Base-by-base conservation (phyloP, 2,329 filamentous ascomycete species). In the Cryphonectria carpinicola region DNA sequence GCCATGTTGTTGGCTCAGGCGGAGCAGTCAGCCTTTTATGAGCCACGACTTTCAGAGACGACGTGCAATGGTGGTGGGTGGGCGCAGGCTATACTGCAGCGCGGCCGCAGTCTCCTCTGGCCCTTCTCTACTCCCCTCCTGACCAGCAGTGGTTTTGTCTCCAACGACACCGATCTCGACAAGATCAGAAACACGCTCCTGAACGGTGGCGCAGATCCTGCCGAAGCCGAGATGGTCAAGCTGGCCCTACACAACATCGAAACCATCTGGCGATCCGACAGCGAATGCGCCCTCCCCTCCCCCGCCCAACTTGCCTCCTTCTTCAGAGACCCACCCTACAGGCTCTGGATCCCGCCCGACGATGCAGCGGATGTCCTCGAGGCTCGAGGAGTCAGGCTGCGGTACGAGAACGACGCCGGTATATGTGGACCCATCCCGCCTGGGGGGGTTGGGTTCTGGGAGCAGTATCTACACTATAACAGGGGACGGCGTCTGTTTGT, bases 381-480 rank as follows among this genome's bases (percentile, higher is more conserved):
- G 25, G 25, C 19, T 13, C 54, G 54, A 56, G 54, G 54, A 14
- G 54, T 56, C 54, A 56, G 28, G 25, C 54, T 56, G 4, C 25
- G 28, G 1, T 28, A 56, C 25, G 25, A 56, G n/a, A 56, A 56
- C 28, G 11, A 19, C 2, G 54, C 54, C 4, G 54, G 32, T 32
- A 32, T 56, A 4, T 25, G 32, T 7, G 17, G 32, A 3, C 19
- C 32, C 32, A 61, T 32, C 25, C 32, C 58, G n/a, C 19, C 58
- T 8, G 32, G 3, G 7, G 35, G 35, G 1, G 4, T 22, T 28
- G 58, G 58, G 17, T 61, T 61, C 7, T 8, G 58, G 25, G 58
- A 61, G 7, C 58, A 61, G 58, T 61, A 39, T n/a, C 58, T 61
- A 17, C 32, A 61, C 25, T 35, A 61, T 17, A 61, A 61, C 32